Conservation (phyloP, 352 stramenopile genomes). For the Pythium coloratum region DNA sequence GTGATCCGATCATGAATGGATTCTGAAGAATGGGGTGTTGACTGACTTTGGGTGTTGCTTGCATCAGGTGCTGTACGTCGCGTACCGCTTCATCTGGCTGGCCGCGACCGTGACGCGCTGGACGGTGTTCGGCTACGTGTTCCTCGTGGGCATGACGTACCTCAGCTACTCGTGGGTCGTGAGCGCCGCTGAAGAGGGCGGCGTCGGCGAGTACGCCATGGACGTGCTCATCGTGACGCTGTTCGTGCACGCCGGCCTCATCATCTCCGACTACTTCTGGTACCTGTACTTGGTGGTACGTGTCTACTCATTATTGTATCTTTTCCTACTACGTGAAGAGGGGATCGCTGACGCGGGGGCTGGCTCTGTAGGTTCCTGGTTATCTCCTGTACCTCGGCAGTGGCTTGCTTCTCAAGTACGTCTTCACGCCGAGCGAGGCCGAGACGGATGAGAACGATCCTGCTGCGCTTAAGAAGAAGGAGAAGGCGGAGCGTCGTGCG, state of each 20-base stretch:
- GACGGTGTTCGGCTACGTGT: slow-evolving; percentile 68
- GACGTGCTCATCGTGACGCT: slow-evolving; percentile 84
- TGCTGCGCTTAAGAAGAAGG: slow-evolving; percentile 63
- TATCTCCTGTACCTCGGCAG: slow-evolving; percentile 83
- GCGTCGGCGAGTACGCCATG: slow-evolving; percentile 80
- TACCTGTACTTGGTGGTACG: slow-evolving; percentile 73
- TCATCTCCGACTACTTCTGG: slow-evolving; percentile 89
- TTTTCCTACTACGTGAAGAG: background rate
- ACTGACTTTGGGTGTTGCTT: background rate
- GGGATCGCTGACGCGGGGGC: background rate
- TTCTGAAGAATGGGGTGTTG: background rate
- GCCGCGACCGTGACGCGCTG: slow-evolving; percentile 61
- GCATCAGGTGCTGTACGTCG: slow-evolving; percentile 58
- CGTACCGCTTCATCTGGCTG: slow-evolving; percentile 79
- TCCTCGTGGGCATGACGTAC: slow-evolving; percentile 70
- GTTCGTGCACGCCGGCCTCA: slow-evolving; percentile 69
- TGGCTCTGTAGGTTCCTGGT: slow-evolving; percentile 56
- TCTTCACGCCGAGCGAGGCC: slow-evolving; percentile 63
- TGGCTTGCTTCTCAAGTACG: slow-evolving; percentile 77
- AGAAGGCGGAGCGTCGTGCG: slow-evolving; percentile 61
- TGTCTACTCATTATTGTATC: slow-evolving; percentile 2
- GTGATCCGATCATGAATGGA: background rate
- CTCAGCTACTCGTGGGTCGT: slow-evolving; percentile 83
- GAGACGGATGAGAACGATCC: slow-evolving; percentile 57
- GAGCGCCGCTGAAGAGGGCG: slow-evolving; percentile 71